phyloP scores from a whole-genome alignment of 768 basidiomycete genomes.

The Kockovaella imperatae region DNA sequence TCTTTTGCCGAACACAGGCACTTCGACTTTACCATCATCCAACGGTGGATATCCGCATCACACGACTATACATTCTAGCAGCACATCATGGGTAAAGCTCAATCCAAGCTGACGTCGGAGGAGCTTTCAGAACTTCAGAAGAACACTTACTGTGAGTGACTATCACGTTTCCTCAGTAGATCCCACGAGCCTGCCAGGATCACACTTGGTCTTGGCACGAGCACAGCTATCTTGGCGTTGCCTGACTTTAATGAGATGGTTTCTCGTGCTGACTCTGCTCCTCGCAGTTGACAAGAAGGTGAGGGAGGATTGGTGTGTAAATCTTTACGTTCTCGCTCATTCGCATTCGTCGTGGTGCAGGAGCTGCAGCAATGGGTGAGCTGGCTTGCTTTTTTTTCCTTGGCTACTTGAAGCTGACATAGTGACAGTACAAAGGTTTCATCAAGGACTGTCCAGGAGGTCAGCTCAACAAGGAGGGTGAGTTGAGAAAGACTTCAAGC shows the following conservation, averaged over 20 bases:
- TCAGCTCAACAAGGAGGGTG: conserved; percentile 73
- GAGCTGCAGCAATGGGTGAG: conserved; percentile 44
- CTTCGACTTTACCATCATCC: too few relatives aligned
- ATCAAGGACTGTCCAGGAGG: conserved; percentile 97
- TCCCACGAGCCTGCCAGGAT: too few relatives aligned
- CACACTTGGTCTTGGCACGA: neutral
- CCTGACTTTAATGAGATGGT: too few relatives aligned
- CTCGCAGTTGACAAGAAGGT: conserved; percentile 43
- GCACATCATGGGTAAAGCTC: conserved; percentile 85
- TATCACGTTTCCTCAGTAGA: neutral
- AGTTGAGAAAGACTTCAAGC: conserved; percentile 2
- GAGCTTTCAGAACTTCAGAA: conserved; percentile 92
- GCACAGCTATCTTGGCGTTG: too few relatives aligned
- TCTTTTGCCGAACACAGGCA: too few relatives aligned
- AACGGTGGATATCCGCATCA: too few relatives aligned
- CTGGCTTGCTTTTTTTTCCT: neutral
- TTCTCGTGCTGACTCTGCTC: neutral
- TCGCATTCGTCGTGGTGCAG: conserved; percentile 1
- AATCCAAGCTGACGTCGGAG: conserved; percentile 88
- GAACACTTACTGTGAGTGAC: conserved; percentile 78
- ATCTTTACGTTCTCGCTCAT: neutral
- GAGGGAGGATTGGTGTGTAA: conserved; percentile 1
- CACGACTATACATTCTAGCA: too few relatives aligned
- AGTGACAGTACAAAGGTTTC: conserved; percentile 88
- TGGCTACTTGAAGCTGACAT: conserved; percentile 13